A percentile compares a stretch with the other conserved stretches of the same genome.
phyloP scores from a whole-genome alignment of 805 yeast genomes.

The Saccharomycopsis sp. region DNA sequence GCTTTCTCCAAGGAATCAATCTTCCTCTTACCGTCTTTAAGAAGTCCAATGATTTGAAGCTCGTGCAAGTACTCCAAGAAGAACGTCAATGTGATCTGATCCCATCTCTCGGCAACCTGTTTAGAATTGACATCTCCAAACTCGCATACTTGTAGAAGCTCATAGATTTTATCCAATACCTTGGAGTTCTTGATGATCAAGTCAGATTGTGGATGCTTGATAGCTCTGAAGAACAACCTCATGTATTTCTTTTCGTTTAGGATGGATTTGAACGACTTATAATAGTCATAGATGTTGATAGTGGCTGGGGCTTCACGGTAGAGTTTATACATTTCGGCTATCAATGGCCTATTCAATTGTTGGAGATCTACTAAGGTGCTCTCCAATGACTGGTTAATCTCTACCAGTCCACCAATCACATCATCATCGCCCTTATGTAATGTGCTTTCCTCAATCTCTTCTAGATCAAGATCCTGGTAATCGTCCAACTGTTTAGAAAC shows the following conservation, averaged over 20 bases:
- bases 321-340: slow-evolving; percentile 54
- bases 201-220: slow-evolving; percentile 8
- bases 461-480: background rate
- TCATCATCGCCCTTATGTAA: slow-evolving; percentile 19
- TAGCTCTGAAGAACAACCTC: slow-evolving; percentile 10
- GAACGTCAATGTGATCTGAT: slow-evolving; percentile 57
- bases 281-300: slow-evolving; percentile 64
- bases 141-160: slow-evolving; percentile 1
- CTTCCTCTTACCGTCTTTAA: slow-evolving; percentile 52
- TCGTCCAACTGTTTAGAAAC: background rate
- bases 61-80: slow-evolving; percentile 72
- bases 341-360: slow-evolving; percentile 40
- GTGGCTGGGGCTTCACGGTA: slow-evolving; percentile 73
- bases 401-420: slow-evolving; percentile 7
- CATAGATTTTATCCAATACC: background rate
- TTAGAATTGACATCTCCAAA: slow-evolving; percentile 23
- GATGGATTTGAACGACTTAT: slow-evolving; percentile 50
- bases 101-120: slow-evolving; percentile 46
- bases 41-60: slow-evolving; percentile 59
- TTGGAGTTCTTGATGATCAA: background rate
- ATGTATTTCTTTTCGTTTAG: slow-evolving; percentile 29
- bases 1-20: slow-evolving; percentile 64
- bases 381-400: too few species aligned
- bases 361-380: slow-evolving; percentile 27
- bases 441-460: background rate